phyloP scores from a whole-genome alignment of 2,329 filamentous ascomycete species.

The Penicillium sclerotiorum region DNA sequence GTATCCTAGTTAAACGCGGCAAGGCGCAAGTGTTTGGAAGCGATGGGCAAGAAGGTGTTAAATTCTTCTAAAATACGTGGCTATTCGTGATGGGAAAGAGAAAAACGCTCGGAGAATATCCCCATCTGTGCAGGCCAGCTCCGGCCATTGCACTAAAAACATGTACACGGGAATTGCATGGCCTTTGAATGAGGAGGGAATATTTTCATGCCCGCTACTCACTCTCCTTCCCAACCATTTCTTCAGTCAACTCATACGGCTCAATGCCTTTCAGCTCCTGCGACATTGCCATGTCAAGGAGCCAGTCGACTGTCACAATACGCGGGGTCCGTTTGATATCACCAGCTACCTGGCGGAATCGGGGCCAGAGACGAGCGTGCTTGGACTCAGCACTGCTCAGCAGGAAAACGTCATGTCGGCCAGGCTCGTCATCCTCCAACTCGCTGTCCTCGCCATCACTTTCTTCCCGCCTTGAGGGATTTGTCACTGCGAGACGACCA shows the following conservation, averaged over 20 bases:
- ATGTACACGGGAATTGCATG: slow-evolving; percentile 10
- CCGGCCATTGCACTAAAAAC: slow-evolving; percentile 6
- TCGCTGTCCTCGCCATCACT: slow-evolving; percentile 41
- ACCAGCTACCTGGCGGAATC: slow-evolving; percentile 77
- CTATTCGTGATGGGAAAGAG: slow-evolving; percentile 24
- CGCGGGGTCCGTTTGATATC: slow-evolving; percentile 77
- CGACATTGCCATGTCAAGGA: slow-evolving; percentile 85
- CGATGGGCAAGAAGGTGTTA: slow-evolving; percentile 87
- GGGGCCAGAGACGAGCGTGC: slow-evolving; percentile 75
- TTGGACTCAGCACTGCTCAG: slow-evolving; percentile 68
- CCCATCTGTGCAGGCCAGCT: slow-evolving; percentile 7
- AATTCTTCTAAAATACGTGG: slow-evolving; percentile 75
- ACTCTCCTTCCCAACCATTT: slow-evolving; percentile 26
- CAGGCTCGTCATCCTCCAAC: slow-evolving; percentile 63
- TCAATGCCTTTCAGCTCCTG: slow-evolving; percentile 74
- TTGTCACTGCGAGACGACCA: slow-evolving; percentile 69
- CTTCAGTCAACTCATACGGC: slow-evolving; percentile 55
- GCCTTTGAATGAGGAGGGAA: background rate
- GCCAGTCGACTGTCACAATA: slow-evolving; percentile 84
- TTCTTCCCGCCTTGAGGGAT: slow-evolving; percentile 60
- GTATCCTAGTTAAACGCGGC: slow-evolving; percentile 81
- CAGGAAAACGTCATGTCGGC: slow-evolving; percentile 77
- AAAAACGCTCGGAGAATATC: slow-evolving; percentile 17
- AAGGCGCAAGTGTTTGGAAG: slow-evolving; percentile 92
- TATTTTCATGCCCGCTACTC: slow-evolving; percentile 18